These are phyloP conservation scores for Coix lacrymajobi DNA, from an alignment of 176 grass and related monocot genomes.

Conservation along the genomic window DNA sequence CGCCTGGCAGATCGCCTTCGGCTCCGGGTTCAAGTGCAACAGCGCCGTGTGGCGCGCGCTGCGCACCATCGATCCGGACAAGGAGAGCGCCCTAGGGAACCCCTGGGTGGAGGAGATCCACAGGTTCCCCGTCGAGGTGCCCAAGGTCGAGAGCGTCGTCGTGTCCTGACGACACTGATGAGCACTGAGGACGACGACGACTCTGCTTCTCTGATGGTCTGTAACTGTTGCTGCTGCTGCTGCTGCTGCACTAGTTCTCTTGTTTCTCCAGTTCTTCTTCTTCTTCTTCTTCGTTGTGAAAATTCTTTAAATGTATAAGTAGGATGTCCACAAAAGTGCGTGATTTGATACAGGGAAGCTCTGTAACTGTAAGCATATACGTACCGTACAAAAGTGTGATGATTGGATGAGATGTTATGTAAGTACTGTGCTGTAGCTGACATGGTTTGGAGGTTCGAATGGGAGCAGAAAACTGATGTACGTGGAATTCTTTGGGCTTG, in stretches of 20 bases:
- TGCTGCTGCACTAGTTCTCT: no score
- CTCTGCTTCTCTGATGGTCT: no score
- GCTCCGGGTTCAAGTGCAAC: slow-evolving; percentile 78
- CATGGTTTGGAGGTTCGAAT: background rate
- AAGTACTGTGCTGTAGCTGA: no score
- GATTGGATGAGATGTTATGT: no score
- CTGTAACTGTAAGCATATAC: background rate
- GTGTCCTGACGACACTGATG: background rate
- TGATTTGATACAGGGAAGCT: no score
- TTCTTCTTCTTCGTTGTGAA: no score
- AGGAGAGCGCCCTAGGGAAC: slow-evolving; percentile 34
- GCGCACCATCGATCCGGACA: slow-evolving; percentile 30
- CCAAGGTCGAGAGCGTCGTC: slow-evolving; percentile 56
- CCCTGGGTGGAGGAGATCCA: slow-evolving; percentile 65
- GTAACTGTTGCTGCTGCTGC: no score
- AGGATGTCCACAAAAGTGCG: no score
- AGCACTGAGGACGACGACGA: background rate
- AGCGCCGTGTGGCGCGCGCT: slow-evolving; percentile 79
- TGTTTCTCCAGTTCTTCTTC: no score
- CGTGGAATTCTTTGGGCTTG: no score
- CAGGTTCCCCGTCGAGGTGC: slow-evolving; percentile 67
- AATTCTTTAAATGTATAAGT: no score
- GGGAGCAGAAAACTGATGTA: no score
- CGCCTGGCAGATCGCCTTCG: slow-evolving; percentile 56
- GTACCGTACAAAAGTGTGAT: background rate